Conservation (phyloP, 2,329 filamentous ascomycete species). For the Aspergillus awamori region DNA sequence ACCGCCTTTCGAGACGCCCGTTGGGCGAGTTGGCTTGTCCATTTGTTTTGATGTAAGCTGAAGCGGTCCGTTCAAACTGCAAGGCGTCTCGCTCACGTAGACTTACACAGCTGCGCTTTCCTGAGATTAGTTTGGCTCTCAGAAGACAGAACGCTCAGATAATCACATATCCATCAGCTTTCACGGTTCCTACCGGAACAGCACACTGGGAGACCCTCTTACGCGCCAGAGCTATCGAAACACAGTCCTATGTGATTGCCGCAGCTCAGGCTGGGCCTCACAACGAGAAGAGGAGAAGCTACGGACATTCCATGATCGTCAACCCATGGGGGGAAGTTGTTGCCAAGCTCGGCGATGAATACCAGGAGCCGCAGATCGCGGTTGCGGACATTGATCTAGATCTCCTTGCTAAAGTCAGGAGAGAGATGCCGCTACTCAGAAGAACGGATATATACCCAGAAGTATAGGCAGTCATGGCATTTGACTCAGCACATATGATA, state of each 20-base stretch:
- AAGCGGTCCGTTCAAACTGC: background rate
- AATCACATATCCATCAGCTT: slow-evolving; percentile 85
- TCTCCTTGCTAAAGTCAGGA: slow-evolving; percentile 55
- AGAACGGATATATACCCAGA: slow-evolving; percentile 56
- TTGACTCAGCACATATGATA: background rate
- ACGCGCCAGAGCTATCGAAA: slow-evolving; percentile 81
- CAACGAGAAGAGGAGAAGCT: slow-evolving; percentile 76
- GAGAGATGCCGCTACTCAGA: slow-evolving; percentile 60
- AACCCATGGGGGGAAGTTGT: slow-evolving; percentile 83
- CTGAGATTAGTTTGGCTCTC: slow-evolving; percentile 72
- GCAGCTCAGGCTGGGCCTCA: slow-evolving; percentile 78
- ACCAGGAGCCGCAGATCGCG: slow-evolving; percentile 50
- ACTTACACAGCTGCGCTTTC: slow-evolving; percentile 67
- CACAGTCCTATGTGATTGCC: slow-evolving; percentile 82
- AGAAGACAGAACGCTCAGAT: slow-evolving; percentile 70
- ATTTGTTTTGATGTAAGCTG: slow-evolving; percentile 80
- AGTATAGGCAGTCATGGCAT: slow-evolving; percentile 32
- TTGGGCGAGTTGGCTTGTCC: slow-evolving; percentile 75
- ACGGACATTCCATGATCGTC: slow-evolving; percentile 82
- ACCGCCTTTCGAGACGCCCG: slow-evolving; percentile 69
- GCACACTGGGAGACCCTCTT: slow-evolving; percentile 86
- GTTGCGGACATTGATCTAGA: slow-evolving; percentile 59
- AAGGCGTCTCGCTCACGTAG: background rate
- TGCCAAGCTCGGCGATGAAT: slow-evolving; percentile 59
- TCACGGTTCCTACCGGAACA: slow-evolving; percentile 80